Base-by-base conservation (phyloP, 805 yeast genomes). In the Teunomyces kruisii region DNA sequence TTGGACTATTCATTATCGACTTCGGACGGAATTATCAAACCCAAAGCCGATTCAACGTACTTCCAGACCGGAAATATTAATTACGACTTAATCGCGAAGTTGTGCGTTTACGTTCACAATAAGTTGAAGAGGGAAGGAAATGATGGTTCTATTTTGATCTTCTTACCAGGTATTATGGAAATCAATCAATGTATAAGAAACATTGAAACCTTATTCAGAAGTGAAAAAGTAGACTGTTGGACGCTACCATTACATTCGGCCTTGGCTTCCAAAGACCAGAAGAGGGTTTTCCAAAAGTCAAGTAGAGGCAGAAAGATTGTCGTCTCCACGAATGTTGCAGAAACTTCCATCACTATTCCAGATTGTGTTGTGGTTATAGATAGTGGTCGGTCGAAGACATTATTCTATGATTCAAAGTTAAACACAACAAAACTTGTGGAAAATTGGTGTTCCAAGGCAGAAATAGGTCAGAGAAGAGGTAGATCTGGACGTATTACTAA, bases 401-500 rank as follows among this genome's bases (percentile, higher is more conserved):
- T 88, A 56, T 76, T 79, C 22, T 92, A 82, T 58, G 91, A 88
- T 58, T 56, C 88, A 0, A 72, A 68, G 30, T 71, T 81, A 12
- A 86, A 86, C 53, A 78, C 90, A 4, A 83, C 94, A 0, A 79
- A 79, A 43, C 72, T 92, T 39, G 72, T 81, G 4, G 97, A 92
- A 55, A 73, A 76, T 3, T 92, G 96, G 89, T 88, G 89, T 16
- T 91, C 98, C 0, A 79, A 79, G 50, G 97, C 98, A 0, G 96
- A 95, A 57, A 84, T 84, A 16, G 78, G 81, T 16, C 99, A 92
- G 65, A 79, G 99, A 68, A 75, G 96, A 62, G 99, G 99, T 62
- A 86, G 99, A 72, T 92, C 97, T n/a, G 99, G 99, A 51, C 91
- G 99, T 78, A 89, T 92, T 9, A 79, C 83, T 29, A 74, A 74